A percentile compares a stretch with the other conserved stretches of the same genome.
These are phyloP conservation scores for Metschnikowia borealis DNA, from an alignment of 805 yeast species.

Conservation along the genomic window DNA sequence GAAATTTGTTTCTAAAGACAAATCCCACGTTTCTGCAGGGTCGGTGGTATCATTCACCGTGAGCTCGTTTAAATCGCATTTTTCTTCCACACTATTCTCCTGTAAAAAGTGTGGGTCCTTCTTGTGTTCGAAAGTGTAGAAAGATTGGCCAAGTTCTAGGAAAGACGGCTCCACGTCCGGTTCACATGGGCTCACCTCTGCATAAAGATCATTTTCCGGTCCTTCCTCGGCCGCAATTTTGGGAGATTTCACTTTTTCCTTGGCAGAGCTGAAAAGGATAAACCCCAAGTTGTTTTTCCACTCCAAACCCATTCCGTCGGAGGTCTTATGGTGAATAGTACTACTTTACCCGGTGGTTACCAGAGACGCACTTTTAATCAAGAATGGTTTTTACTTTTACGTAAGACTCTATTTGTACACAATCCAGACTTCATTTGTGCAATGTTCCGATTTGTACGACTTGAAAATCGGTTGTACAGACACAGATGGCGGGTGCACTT, in stretches of 20 bases:
- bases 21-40: background rate
- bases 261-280: background rate
- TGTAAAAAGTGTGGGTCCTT: background rate
- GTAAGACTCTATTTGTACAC: background rate
- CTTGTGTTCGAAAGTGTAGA: background rate
- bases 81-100: background rate
- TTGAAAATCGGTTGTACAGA: no score
- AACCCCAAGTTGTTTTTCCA: background rate
- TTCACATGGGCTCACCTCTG: background rate
- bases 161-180: slow-evolving; percentile 2
- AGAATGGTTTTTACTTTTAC: no score
- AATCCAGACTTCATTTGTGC: background rate
- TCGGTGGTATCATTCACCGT: background rate
- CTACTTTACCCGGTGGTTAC: background rate
- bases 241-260: background rate
- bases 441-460: no score
- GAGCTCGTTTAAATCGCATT: background rate
- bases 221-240: background rate
- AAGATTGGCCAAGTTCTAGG: background rate
- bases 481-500: background rate
- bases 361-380: background rate
- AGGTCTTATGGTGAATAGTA: background rate
- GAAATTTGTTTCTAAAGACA: slow-evolving; percentile 2
- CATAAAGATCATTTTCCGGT: background rate
- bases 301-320: background rate